Conservation (phyloP, 257 asterid species). For the Ligustrum vulgare region DNA sequence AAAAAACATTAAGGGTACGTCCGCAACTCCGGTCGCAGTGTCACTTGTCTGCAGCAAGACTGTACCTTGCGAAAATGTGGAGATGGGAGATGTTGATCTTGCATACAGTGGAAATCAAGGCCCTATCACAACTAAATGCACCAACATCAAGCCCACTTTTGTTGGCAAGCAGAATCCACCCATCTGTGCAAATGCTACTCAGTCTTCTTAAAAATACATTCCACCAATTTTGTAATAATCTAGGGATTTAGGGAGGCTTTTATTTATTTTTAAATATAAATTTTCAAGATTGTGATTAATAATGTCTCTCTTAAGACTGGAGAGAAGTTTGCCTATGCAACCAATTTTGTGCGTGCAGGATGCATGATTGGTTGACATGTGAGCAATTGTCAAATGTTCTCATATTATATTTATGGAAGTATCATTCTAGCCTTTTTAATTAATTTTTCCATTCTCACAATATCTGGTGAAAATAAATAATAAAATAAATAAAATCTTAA, state of each 20-base stretch:
- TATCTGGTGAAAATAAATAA: no score
- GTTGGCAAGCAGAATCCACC: slow-evolving; percentile 43
- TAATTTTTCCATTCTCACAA: no score
- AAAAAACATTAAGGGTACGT: slow-evolving; percentile 40
- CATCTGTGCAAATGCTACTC: slow-evolving; percentile 18
- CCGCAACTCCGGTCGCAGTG: slow-evolving; percentile 25
- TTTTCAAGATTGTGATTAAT: not conserved
- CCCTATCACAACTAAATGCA: slow-evolving; percentile 32
- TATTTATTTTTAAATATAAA: not conserved
- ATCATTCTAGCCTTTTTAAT: no score
- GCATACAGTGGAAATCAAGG: slow-evolving; percentile 35
- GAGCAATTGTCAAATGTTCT: not conserved
- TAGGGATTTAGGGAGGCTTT: not conserved
- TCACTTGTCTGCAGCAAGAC: slow-evolving; percentile 42
- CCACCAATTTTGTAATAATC: not conserved
- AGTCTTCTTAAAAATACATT: not conserved
- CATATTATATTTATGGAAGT: not conserved
- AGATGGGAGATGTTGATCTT: slow-evolving; percentile 45
- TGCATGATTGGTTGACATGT: not conserved
- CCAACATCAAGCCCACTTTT: slow-evolving; percentile 37
- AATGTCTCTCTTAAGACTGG: not conserved
- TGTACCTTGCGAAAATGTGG: slow-evolving; percentile 45
- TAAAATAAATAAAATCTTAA: no score
- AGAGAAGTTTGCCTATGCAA: not conserved
- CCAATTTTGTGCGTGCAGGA: not conserved